Evolutionary conservation across 768 basidiomycete genomes (phyloP), one percentile per base, ranked within the genome.

Genomic region (Psilocybe tampanensis): DNA sequence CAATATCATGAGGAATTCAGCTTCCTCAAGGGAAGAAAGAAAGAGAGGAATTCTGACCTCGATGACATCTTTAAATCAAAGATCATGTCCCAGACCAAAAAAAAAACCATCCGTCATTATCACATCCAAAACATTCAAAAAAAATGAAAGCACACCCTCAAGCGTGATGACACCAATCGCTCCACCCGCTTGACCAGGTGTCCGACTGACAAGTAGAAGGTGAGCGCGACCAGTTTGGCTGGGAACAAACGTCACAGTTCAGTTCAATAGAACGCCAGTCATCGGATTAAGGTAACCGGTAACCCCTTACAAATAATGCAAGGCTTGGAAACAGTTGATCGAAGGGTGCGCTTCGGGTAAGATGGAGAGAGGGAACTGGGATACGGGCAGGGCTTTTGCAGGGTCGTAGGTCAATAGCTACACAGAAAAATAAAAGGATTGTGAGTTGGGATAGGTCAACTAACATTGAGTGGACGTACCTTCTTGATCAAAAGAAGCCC

Each of bases 161-260:
- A 95, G 82, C 6, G 92, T 95, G 52, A 98, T 85, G 7, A 98
- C 90, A 1, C 96, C 96, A 21, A 97, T 81, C 0, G 87, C 95
- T 32, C 95, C 95, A 21, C 90, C 90, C 2, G 85, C 76, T 36
- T 79, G 73, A 0, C 96, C 96, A 2, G 96, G 96, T 0, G 92
- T 91, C 18, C 78, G 80, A 64, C 89, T 93, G 22, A 99, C 83
- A 15, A 99, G 73, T 21, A 98, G 77, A 51, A 99, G 78, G 74
- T 99, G 96, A 1, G 95, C 93, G 29, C 95, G 86, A 8, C 96
- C 96, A 0, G 94, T 96, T 80, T 97, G 96, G 75, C 90, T 92
- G 39, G 8, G 15, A 17, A 23, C 21, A n/a, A 54, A 45, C 24
- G 36, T 43, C 15, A 47, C n/a, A n/a, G n/a, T n/a, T n/a, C n/a